Base-by-base conservation (phyloP, 1,284 basidiomycete species). In the Ustilago tritici region DNA sequence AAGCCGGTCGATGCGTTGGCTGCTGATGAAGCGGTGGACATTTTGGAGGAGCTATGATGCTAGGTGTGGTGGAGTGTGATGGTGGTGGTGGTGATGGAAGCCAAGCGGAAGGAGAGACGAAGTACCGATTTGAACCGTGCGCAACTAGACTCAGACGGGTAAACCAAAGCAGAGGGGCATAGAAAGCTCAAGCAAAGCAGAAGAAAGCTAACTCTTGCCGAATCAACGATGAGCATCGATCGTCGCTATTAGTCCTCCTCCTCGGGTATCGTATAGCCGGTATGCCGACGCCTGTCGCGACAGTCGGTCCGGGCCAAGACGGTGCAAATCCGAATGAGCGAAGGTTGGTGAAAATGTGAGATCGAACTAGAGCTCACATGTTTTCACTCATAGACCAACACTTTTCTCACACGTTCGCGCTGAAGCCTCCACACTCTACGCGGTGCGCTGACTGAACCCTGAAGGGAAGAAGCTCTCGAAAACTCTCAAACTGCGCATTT, bases 21-120 rank as follows among this genome's bases (percentile, higher is more conserved):
- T 35, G 50, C 54, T 43, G 52, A 54, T 23, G 70, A 63, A 46
- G 70, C 49, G 41, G 41, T 43, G 11, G 70, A 61, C 70, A 71
- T 71, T n/a, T 46, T 53, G 35, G 23, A 23, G 57, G 34, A 12
- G 15, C 10, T 46, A 32, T 8, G 23, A 38, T 49, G 43, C 0
- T 49, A 32, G 11, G 4, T 15, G 38, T 31, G 14, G 41, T 2
- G 35, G 28, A 19, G 11, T 10, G n/a, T 28, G 36, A 35, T 36
- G 50, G n/a, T 31, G 47, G 36, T 36, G 50, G 17, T 46, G 49
- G 47, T 49, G 35, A 46, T 34, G 47, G 43, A 9, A 32, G 28
- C 17, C 19, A 59, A 32, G 34, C 14, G 40, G 38, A 17, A 31
- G 32, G 17, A 23, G 5, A 2, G 31, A 23, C 15, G 14, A n/a